A percentile compares a stretch with the other conserved stretches of the same genome.
phyloP scores from a whole-genome alignment of 73 alveolate species.

The Effrenium voratum region DNA sequence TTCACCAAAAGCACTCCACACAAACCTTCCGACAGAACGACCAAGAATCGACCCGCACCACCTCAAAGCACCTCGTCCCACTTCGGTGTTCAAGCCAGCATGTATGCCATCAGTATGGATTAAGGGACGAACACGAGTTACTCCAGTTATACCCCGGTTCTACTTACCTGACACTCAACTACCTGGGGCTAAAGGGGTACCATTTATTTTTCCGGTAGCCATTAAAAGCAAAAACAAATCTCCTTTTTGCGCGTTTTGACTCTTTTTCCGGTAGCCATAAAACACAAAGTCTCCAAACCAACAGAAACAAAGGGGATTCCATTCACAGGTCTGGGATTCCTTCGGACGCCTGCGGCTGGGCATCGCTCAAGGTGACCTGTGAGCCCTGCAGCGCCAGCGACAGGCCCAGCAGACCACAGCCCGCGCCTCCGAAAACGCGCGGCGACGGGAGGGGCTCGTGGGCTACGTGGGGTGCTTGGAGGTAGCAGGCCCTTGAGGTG shows the following conservation, averaged over 20 bases:
- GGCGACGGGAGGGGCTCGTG: background rate
- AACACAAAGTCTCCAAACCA: background rate
- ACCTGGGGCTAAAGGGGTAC: background rate
- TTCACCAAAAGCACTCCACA: too few species aligned
- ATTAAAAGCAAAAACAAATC: background rate
- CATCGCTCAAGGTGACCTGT: constrained; percentile 10
- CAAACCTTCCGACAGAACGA: too few species aligned
- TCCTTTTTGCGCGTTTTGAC: background rate
- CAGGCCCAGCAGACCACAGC: constrained; percentile 69
- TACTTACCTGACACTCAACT: background rate
- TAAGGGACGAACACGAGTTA: background rate
- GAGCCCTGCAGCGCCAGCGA: constrained; percentile 50
- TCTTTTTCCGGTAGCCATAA: background rate
- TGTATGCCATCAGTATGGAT: background rate
- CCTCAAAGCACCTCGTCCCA: too few species aligned
- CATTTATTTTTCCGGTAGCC: background rate
- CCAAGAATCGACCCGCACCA: too few species aligned
- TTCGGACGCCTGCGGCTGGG: constrained; percentile 7
- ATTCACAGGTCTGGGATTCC: background rate
- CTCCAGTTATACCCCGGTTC: background rate
- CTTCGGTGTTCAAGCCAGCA: background rate
- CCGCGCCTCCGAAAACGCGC: constrained; percentile 34
- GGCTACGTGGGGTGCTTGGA: too few species aligned
- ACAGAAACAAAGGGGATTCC: background rate
- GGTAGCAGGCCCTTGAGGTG: too few species aligned